Conservation (phyloP, 2,329 filamentous ascomycete genomes). For the Calonectria pteridis region DNA sequence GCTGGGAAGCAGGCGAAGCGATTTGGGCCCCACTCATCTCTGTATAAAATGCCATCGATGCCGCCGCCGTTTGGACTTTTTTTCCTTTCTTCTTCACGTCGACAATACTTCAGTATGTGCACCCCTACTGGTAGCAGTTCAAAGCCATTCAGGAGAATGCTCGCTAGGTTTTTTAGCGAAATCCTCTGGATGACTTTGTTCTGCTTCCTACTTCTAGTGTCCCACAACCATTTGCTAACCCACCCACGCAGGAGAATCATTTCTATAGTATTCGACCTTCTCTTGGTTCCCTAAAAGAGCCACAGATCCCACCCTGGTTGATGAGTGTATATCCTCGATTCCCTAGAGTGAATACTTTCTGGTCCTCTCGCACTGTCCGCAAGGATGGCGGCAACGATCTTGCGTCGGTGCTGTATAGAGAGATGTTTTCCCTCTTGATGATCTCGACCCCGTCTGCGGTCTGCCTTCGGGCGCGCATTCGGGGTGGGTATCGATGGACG, state of each 20-base stretch:
- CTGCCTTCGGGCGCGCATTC: constrained; percentile 80
- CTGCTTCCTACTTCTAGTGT: neutral
- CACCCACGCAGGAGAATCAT: constrained; percentile 75
- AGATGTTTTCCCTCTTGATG: constrained; percentile 77
- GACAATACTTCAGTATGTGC: constrained; percentile 23
- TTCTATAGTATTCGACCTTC: constrained; percentile 96
- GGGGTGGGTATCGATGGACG: constrained; percentile 87
- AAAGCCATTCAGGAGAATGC: neutral
- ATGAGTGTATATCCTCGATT: constrained; percentile 88
- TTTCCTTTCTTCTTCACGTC: constrained; percentile 20
- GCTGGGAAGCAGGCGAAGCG: neutral
- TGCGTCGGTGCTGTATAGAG: constrained; percentile 74
- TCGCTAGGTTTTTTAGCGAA: neutral
- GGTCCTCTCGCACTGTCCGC: constrained; percentile 29
- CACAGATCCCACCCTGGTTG: constrained; percentile 79
- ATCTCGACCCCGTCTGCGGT: constrained; percentile 83
- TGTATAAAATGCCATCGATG: neutral
- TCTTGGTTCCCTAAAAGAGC: constrained; percentile 92
- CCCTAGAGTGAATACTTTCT: constrained; percentile 81
- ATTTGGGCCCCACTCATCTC: neutral
- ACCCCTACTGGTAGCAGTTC: neutral
- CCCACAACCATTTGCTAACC: neutral
- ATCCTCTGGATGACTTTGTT: neutral
- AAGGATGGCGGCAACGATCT: constrained; percentile 65
- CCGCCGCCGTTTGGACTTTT: neutral